Percentiles rank a stretch among this genome's conserved stretches.
Conservation (phyloP, 1,284 basidiomycete genomes). For the Trichosporon ovoides region DNA sequence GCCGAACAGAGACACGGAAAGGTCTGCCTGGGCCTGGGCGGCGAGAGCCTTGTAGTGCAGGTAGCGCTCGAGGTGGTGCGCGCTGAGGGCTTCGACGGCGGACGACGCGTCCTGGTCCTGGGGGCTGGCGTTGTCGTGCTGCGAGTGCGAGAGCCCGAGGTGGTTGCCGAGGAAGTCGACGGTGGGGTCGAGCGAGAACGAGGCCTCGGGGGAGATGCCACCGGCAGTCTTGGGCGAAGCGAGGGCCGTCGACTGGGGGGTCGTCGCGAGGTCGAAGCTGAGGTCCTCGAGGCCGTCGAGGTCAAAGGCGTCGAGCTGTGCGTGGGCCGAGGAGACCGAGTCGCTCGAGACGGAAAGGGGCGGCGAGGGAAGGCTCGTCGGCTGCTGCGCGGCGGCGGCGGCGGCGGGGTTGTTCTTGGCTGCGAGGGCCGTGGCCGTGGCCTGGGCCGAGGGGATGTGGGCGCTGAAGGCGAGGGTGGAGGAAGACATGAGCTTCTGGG, state of each 20-base stretch:
- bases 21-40: conserved; percentile 36
- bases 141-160: background rate
- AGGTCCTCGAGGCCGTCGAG: conserved; percentile 24
- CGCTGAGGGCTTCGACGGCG: conserved; percentile 36
- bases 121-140: background rate
- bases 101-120: background rate
- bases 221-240: conserved; percentile 31
- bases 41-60: conserved; percentile 44
- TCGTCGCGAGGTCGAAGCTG: conserved; percentile 20
- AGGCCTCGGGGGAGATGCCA: conserved; percentile 7
- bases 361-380: conserved; percentile 26
- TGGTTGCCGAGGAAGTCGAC: background rate
- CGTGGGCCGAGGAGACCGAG: conserved; percentile 7
- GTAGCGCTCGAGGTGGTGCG: conserved; percentile 42
- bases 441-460: background rate
- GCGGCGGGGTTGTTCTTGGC: background rate
- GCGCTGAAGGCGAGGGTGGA: conserved; percentile 3
- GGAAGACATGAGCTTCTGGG: conserved; percentile 4
- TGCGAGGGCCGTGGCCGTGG: no score
- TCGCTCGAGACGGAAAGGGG: conserved; percentile 28
- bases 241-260: conserved; percentile 26
- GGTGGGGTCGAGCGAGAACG: conserved; percentile 17
- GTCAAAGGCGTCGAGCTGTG: conserved; percentile 23
- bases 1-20: conserved; percentile 21
- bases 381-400: no score